Evolutionary conservation across 441 rosid genomes (phyloP), one percentile per base, ranked within the genome.

Genomic region (Macaranga tanarius): DNA sequence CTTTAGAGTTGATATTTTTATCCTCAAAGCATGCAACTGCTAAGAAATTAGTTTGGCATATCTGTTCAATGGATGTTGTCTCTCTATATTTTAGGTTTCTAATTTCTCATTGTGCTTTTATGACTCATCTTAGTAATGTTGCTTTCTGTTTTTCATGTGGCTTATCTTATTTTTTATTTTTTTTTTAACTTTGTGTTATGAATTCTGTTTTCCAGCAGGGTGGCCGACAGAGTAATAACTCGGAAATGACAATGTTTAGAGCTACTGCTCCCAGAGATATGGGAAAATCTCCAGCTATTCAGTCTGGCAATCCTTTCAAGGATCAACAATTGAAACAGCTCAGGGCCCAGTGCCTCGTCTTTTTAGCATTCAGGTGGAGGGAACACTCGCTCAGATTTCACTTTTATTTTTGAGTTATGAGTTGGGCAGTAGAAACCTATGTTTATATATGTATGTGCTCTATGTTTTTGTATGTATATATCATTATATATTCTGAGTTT

Each of bases 321-420:
- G 98, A 91, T 73, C 95, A 91, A 66, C 98, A 93, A 76, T 78
- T 93, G 80, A 93, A 89, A 81, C 98, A 93, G 80, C 98, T 93
- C 75, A 88, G 97, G 79, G 98, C 98, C 42, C 98, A 93, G 79
- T 93, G 98, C 85, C 96, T 93, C 61, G 97, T 93, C 51, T 92
- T 92, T 83, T 77, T 93, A 80, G 97, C 98, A 51, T 90, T 93
- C 84, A 87, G 97, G 98, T 93, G 78, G 48, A 67, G 70, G 61
- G 59, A 64, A 19, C 62, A 69, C 62, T 44, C 45, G 67, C 47
- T 59, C 64, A 70, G 76, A 65, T 38, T 64, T 57, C 60, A 6
- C 67, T 64, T 69, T 48, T 65, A 55, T 51, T 76, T 65, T 57
- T 68, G 52, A 25, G 38, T 52, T 63, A 60, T 47, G 54, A 55